A percentile compares a stretch with the other conserved stretches of the same genome.
Evolutionary conservation across 2,329 filamentous ascomycete genomes (phyloP).

Genomic region (Alternaria gansuensis): DNA sequence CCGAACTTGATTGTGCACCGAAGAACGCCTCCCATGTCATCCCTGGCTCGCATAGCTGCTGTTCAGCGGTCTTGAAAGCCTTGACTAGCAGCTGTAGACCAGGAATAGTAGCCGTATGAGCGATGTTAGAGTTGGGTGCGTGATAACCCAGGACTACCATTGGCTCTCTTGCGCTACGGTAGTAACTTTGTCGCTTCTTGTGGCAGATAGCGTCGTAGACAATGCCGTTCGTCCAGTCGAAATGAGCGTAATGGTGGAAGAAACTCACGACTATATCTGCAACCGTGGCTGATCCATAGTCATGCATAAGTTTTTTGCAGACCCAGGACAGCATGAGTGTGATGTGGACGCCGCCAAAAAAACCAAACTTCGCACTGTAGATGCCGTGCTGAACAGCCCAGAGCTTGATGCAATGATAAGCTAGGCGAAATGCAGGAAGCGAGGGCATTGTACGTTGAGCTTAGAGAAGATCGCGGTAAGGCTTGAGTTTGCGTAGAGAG

Average conservation of each 20-base stretch:
- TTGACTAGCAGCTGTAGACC: conserved; percentile 62
- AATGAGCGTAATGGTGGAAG: conserved; percentile 69
- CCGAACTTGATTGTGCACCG: neutral
- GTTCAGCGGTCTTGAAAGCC: conserved; percentile 62
- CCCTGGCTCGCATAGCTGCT: conserved; percentile 48
- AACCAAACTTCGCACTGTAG: conserved; percentile 72
- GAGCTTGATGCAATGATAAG: conserved; percentile 67
- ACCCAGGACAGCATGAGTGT: conserved; percentile 68
- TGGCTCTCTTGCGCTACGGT: conserved; percentile 66
- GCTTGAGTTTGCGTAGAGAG: conserved; percentile 69
- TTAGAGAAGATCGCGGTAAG: conserved; percentile 69
- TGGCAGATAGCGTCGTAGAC: conserved; percentile 69
- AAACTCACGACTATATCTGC: conserved; percentile 67
- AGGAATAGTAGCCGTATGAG: conserved; percentile 62
- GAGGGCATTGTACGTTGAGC: conserved; percentile 69
- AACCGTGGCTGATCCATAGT: conserved; percentile 53
- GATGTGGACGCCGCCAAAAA: conserved; percentile 71
- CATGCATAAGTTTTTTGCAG: conserved; percentile 59
- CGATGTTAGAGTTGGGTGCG: conserved; percentile 68
- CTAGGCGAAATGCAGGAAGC: conserved; percentile 64
- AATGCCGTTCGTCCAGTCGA: conserved; percentile 65
- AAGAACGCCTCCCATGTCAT: conserved; percentile 47
- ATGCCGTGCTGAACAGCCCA: conserved; percentile 71
- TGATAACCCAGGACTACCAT: conserved; percentile 71
- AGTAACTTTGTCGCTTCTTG: conserved; percentile 55